Evolutionary conservation across 2,329 filamentous ascomycete genomes (phyloP).

Genomic region (Sarocladium oryzae): DNA sequence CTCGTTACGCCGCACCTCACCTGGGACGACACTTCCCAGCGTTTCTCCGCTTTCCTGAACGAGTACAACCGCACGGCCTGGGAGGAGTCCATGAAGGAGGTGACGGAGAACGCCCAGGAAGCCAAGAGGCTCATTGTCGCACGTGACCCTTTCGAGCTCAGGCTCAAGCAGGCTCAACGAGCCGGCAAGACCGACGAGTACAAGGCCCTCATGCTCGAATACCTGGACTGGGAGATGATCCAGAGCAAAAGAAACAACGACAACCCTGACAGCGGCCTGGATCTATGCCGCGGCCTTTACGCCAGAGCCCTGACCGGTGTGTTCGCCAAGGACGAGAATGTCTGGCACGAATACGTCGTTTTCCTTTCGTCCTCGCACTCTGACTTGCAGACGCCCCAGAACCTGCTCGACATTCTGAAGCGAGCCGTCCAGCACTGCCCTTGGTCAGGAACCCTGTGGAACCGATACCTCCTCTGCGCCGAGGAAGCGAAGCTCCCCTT

Average conservation of each 20-base stretch:
- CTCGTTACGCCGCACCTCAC: constrained; percentile 65
- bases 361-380: constrained; percentile 53
- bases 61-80: constrained; percentile 64
- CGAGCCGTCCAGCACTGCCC: constrained; percentile 86
- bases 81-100: constrained; percentile 65
- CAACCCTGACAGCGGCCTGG: constrained; percentile 35
- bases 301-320: constrained; percentile 65
- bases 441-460: constrained; percentile 88
- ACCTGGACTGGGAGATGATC: constrained; percentile 78
- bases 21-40: constrained; percentile 69
- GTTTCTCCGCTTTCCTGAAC: constrained; percentile 68
- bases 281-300: constrained; percentile 61
- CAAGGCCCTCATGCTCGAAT: constrained; percentile 51
- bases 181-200: constrained; percentile 50
- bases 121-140: constrained; percentile 56
- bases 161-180: constrained; percentile 52
- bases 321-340: constrained; percentile 65
- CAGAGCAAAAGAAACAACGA: constrained; percentile 48
- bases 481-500: constrained; percentile 74
- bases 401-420: constrained; percentile 64
- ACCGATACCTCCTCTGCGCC: constrained; percentile 76
- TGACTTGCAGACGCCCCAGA: constrained; percentile 30
- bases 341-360: constrained; percentile 81
- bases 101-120: constrained; percentile 55
- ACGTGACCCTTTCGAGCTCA: constrained; percentile 63